Evolutionary conservation across 305 asterid genomes (phyloP).

Genomic region (Ilex paraguariensis): DNA sequence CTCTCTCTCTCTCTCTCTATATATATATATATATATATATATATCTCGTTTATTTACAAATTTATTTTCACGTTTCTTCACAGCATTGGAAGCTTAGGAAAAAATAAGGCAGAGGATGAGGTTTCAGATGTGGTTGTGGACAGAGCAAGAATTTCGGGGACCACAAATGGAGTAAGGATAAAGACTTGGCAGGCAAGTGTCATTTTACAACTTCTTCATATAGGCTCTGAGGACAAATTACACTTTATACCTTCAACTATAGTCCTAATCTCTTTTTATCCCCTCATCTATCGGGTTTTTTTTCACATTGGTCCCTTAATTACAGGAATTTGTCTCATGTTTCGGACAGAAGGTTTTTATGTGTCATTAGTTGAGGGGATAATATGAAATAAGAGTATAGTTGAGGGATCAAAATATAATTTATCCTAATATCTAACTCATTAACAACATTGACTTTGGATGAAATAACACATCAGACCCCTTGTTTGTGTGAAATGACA

Average conservation of each 20-base stretch:
- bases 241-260: no score
- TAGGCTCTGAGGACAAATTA: no score
- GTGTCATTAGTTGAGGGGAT: no score
- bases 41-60: neutral
- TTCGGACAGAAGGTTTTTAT: no score
- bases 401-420: no score
- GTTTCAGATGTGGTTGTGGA: conserved; percentile 64
- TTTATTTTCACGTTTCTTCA: neutral
- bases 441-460: neutral
- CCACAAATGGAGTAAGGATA: conserved; percentile 87
- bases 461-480: neutral
- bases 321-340: no score
- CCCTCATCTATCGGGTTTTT: no score
- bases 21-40: neutral
- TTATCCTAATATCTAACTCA: neutral
- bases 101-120: conserved; percentile 42
- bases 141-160: conserved; percentile 51
- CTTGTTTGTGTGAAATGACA: neutral
- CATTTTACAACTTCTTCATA: neutral
- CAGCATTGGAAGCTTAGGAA: conserved; percentile 97
- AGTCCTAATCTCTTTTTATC: no score
- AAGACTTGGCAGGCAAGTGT: conserved; percentile 87
- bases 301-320: no score
- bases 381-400: no score
- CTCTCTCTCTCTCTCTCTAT: no score